A percentile compares a stretch with the other conserved stretches of the same genome.
Conservation (phyloP, 2,329 filamentous ascomycete genomes). For the Colletotrichum simmondsii region DNA sequence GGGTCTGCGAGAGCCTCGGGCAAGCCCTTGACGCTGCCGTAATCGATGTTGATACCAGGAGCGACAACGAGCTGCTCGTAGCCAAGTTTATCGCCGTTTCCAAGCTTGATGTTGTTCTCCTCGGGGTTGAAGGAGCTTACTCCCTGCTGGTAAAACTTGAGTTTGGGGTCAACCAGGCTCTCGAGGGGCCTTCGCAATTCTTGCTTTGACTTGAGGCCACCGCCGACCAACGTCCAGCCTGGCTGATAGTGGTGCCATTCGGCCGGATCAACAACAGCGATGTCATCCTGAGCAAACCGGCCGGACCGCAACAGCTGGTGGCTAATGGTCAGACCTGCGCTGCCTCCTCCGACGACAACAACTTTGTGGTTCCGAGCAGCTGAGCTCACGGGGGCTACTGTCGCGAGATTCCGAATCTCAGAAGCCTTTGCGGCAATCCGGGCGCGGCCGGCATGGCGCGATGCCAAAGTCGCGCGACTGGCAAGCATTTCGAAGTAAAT, state of each 20-base stretch:
- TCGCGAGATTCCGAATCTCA: conserved; percentile 34
- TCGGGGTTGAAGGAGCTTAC: conserved; percentile 65
- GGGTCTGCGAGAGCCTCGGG: conserved; percentile 63
- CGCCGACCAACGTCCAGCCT: conserved; percentile 76
- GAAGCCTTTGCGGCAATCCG: background rate
- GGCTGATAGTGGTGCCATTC: conserved; percentile 75
- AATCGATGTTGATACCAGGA: conserved; percentile 66
- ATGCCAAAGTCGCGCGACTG: conserved; percentile 34
- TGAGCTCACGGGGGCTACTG: conserved; percentile 27
- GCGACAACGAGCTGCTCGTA: conserved; percentile 75
- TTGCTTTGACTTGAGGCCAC: conserved; percentile 71
- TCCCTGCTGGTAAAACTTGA: conserved; percentile 67
- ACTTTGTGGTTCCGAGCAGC: conserved; percentile 62
- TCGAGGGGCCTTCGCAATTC: conserved; percentile 63
- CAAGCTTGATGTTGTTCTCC: conserved; percentile 65
- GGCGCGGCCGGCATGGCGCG: conserved; percentile 29
- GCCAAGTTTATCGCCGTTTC: conserved; percentile 63
- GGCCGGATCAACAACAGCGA: conserved; percentile 73
- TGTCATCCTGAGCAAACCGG: conserved; percentile 67
- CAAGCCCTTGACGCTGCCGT: conserved; percentile 63
- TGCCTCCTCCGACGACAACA: conserved; percentile 74
- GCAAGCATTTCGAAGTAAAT: conserved; percentile 36
- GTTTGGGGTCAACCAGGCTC: conserved; percentile 66
- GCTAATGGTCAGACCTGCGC: conserved; percentile 72
- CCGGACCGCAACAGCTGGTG: conserved; percentile 74